Conservation (phyloP, 1,139 yeast species). For the Diutina rugosa region DNA sequence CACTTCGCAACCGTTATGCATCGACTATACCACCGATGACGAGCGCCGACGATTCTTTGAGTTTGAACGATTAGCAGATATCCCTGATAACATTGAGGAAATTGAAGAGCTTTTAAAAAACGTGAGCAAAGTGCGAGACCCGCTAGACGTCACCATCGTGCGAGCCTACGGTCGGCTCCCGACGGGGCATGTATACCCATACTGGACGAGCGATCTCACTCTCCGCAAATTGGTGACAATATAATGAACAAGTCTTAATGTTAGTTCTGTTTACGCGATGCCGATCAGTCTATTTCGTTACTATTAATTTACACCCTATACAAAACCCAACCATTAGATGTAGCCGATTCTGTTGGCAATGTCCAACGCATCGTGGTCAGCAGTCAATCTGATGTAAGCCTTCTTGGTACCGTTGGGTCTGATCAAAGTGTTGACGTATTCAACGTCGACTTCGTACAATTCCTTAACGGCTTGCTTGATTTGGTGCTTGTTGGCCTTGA, state of each 20-base stretch:
- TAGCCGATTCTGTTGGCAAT: conserved; percentile 99
- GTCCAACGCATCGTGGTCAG: conserved; percentile 99
- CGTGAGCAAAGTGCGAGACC: background rate
- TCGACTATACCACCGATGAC: background rate
- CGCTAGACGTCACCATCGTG: background rate
- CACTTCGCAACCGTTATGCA: background rate
- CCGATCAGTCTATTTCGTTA: conserved; percentile 3
- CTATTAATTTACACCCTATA: conserved; percentile 8
- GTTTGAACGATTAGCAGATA: background rate
- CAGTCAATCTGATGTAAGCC: conserved; percentile 98
- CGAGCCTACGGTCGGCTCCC: background rate
- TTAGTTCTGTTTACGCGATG: background rate
- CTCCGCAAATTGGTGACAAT: background rate
- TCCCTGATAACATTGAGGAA: background rate
- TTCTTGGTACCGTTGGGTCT: conserved; percentile 99
- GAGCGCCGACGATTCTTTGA: background rate
- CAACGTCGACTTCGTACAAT: conserved; percentile 92
- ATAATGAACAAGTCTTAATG: background rate
- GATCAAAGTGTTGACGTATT: conserved; percentile 88
- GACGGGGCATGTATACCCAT: background rate
- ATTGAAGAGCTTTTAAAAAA: background rate
- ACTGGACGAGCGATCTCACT: background rate
- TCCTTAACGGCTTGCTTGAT: conserved; percentile 97
- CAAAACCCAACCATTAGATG: conserved; percentile 38
- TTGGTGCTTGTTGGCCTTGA: conserved; percentile 96